These are phyloP conservation scores for Mycena vitilis DNA, from an alignment of 768 basidiomycete genomes.

Conservation along the genomic window DNA sequence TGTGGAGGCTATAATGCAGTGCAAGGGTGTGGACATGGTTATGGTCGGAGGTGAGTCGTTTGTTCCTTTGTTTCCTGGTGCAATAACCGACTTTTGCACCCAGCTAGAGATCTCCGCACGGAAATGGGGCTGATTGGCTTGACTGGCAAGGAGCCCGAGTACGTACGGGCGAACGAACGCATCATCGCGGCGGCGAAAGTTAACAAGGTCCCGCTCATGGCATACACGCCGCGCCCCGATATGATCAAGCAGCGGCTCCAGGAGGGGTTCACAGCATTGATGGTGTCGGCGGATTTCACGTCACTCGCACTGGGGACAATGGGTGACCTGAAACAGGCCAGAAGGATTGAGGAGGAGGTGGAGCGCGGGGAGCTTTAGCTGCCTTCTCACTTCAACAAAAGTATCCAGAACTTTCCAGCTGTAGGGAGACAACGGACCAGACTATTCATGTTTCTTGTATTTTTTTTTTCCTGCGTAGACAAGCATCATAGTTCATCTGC, in stretches of 20 bases:
- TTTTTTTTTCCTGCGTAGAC: no score
- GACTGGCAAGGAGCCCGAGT: background rate
- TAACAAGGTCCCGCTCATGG: background rate
- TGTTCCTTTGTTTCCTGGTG: background rate
- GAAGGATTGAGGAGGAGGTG: background rate
- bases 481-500: no score
- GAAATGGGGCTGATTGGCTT: background rate
- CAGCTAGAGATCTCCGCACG: background rate
- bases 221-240: background rate
- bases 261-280: background rate
- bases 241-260: background rate
- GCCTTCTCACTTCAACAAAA: no score
- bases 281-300: background rate
- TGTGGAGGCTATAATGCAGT: slow-evolving; percentile 20
- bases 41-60: slow-evolving; percentile 17
- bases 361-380: no score
- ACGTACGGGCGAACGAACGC: background rate
- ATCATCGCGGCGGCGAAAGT: background rate
- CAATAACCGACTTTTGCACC: background rate
- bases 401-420: no score
- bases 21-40: slow-evolving; percentile 7
- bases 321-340: background rate
- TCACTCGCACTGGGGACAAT: background rate
- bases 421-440: no score
- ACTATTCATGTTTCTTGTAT: no score